A percentile compares a stretch with the other conserved stretches of the same genome.
phyloP scores from a whole-genome alignment of 345 rosid genomes.

The Dipteronia dyeriana region DNA sequence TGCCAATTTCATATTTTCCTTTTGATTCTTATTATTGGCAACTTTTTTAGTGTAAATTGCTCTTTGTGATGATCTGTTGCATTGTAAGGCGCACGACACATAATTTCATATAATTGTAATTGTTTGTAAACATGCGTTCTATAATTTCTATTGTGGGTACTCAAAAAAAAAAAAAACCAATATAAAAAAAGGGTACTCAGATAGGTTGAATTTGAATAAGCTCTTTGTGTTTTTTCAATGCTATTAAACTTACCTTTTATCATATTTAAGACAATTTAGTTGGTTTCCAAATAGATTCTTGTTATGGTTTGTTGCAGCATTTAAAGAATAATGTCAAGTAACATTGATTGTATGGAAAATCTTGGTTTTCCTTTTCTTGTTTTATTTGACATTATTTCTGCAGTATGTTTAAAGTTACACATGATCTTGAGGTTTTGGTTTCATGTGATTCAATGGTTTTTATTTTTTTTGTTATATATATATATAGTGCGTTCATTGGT shows the following conservation, averaged over 20 bases:
- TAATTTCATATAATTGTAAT: not conserved
- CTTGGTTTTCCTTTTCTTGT: not conserved
- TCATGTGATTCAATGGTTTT: not conserved
- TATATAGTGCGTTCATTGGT: not conserved
- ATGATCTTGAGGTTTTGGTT: slow-evolving; percentile 2
- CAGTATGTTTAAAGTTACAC: not conserved
- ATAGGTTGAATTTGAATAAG: not conserved
- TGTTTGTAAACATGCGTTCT: not conserved
- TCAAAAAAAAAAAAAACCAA: too few relatives aligned
- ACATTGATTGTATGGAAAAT: not conserved
- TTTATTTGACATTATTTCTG: not conserved
- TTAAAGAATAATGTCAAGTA: not conserved
- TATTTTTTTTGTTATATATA: too few relatives aligned
- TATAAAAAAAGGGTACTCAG: not conserved
- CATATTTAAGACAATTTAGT: not conserved
- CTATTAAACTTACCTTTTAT: not conserved
- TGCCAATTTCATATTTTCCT: not conserved
- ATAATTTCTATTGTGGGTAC: not conserved
- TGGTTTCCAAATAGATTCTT: not conserved
- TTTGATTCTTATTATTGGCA: not conserved
- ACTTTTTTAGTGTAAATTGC: not conserved
- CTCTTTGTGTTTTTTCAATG: not conserved
- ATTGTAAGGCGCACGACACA: not conserved
- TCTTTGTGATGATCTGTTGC: not conserved
- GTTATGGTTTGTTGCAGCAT: not conserved